A percentile compares a stretch with the other conserved stretches of the same genome.
Evolutionary conservation across 179 eudicot species (phyloP).

Genomic region (Heliamphora pulchella): DNA sequence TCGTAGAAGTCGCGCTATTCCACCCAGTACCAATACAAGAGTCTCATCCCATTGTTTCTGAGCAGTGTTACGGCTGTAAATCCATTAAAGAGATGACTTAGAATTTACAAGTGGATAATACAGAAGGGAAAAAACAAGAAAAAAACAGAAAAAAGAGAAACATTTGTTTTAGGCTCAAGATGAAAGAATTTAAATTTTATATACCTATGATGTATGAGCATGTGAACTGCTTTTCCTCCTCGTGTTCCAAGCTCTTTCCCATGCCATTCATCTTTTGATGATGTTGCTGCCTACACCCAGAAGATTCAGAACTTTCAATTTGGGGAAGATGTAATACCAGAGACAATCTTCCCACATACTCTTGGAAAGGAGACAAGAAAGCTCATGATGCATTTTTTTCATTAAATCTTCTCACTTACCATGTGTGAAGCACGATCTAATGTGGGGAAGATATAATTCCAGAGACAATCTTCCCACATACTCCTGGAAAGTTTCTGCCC

Average conservation of each 20-base stretch:
- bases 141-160: neutral
- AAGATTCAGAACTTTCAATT: slow-evolving; percentile 14
- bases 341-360: slow-evolving; percentile 99
- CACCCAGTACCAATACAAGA: slow-evolving; percentile 83
- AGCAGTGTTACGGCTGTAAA: slow-evolving; percentile 94
- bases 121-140: neutral
- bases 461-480: slow-evolving; percentile 98
- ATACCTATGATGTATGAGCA: slow-evolving; percentile 98
- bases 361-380: slow-evolving; percentile 23
- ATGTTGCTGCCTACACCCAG: slow-evolving; percentile 78
- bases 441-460: slow-evolving; percentile 90
- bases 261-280: slow-evolving; percentile 97
- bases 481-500: slow-evolving; percentile 88
- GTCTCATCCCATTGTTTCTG: slow-evolving; percentile 99
- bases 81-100: slow-evolving; percentile 2
- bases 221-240: slow-evolving; percentile 96
- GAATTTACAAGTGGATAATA: neutral
- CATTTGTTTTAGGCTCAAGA: neutral
- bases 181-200: neutral
- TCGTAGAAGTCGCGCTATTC: slow-evolving; percentile 81
- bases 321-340: slow-evolving; percentile 89
- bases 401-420: slow-evolving; percentile 35
- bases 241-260: slow-evolving; percentile 99
- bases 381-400: slow-evolving; percentile 4
- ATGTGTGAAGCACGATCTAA: slow-evolving; percentile 89